Conservation (phyloP, 495 filamentous ascomycete genomes). For the Aspergillus asperescens region DNA sequence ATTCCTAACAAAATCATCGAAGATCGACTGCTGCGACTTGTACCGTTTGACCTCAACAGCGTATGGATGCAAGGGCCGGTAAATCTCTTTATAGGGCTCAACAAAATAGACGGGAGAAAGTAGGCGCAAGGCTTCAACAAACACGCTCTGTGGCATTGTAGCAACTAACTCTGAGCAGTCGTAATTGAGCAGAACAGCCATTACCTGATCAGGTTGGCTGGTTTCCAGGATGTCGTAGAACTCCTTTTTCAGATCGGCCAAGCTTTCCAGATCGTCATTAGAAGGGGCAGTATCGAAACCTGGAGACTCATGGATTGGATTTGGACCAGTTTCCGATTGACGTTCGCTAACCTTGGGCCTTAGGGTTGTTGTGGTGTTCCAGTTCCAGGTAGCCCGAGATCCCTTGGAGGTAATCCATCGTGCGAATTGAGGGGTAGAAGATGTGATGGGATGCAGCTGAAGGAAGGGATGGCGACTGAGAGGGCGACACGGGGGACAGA, state of each 20-base stretch:
- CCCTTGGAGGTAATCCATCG: neutral
- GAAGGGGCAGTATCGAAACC: neutral
- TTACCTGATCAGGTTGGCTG: constrained; percentile 38
- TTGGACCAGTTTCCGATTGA: too few species aligned
- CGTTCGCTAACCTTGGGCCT: neutral
- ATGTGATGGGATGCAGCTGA: neutral
- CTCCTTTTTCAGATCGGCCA: constrained; percentile 15
- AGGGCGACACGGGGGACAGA: constrained; percentile 14
- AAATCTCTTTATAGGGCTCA: constrained; percentile 44
- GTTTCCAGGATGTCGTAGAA: constrained; percentile 30
- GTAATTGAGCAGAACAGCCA: constrained; percentile 31
- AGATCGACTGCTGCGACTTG: constrained; percentile 27
- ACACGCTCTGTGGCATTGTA: constrained; percentile 29
- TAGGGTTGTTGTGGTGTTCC: neutral
- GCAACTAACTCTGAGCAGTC: constrained; percentile 30
- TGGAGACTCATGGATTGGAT: neutral
- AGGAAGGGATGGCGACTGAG: constrained; percentile 3
- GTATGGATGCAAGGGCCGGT: constrained; percentile 42
- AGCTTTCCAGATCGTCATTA: constrained; percentile 2
- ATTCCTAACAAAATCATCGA: constrained; percentile 37
- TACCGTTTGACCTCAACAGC: constrained; percentile 25
- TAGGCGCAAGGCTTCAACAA: constrained; percentile 34
- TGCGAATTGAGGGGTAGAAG: neutral
- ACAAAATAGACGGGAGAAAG: constrained; percentile 42
- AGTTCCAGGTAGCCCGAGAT: neutral